Evolutionary conservation across 2,329 filamentous ascomycete genomes (phyloP).

Genomic region (Penicillium glabrum): DNA sequence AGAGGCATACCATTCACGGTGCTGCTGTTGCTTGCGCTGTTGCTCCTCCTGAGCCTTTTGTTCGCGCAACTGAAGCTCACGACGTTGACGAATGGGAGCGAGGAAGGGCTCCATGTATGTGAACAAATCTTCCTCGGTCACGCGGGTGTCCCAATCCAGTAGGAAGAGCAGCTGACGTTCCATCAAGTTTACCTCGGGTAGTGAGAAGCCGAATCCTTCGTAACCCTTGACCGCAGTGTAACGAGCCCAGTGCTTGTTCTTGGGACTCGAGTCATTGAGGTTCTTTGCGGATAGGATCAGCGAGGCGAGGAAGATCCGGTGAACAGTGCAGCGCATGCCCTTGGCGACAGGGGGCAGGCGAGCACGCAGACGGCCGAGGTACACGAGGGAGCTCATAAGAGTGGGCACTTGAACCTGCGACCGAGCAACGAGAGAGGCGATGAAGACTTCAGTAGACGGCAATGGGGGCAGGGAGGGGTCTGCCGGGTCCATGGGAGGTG

Average conservation of each 20-base stretch:
- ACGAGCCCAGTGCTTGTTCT: conserved; percentile 99
- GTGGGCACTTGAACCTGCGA: conserved; percentile 98
- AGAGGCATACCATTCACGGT: conserved; percentile 33
- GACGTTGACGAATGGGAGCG: conserved; percentile 70
- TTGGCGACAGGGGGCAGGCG: conserved; percentile 92
- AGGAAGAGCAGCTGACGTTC: conserved; percentile 97
- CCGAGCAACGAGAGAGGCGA: conserved; percentile 82
- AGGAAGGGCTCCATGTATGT: conserved; percentile 85
- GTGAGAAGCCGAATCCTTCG: conserved; percentile 82
- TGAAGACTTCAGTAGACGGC: conserved; percentile 86
- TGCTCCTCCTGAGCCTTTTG: conserved; percentile 42
- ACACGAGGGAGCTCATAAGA: conserved; percentile 94
- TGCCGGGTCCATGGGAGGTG: conserved; percentile 53
- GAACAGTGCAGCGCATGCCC: conserved; percentile 92
- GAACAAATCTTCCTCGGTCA: conserved; percentile 83
- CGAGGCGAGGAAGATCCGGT: conserved; percentile 87
- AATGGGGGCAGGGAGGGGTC: conserved; percentile 49
- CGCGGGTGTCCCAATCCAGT: conserved; percentile 89
- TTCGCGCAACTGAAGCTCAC: conserved; percentile 56
- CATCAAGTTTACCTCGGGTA: conserved; percentile 98
- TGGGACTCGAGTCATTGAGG: conserved; percentile 95
- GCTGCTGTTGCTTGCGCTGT: conserved; percentile 27
- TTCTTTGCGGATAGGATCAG: conserved; percentile 81
- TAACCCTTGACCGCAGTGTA: conserved; percentile 77
- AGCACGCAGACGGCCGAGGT: conserved; percentile 79